A percentile compares a stretch with the other conserved stretches of the same genome.
phyloP scores from a whole-genome alignment of 257 asterid species.

The Apocynum venetum region DNA sequence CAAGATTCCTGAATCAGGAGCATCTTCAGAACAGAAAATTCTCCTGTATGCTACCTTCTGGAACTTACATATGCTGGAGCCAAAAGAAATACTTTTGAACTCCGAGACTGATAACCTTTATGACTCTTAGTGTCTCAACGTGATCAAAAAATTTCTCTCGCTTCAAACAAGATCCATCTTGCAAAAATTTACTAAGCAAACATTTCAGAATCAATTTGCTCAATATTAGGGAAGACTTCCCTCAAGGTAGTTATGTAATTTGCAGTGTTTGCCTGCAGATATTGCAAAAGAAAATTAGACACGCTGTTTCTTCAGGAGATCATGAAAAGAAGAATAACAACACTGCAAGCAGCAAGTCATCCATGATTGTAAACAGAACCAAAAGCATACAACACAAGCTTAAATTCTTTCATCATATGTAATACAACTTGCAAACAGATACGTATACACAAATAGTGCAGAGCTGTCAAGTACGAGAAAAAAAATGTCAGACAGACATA shows the following conservation, averaged over 20 bases:
- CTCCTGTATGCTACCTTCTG: neutral
- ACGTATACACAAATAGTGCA: neutral
- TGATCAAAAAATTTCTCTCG: conserved; percentile 2
- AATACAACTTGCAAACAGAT: neutral
- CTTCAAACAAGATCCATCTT: neutral
- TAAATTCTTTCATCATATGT: no score
- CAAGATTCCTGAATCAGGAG: neutral
- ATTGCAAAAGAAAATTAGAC: conserved; percentile 7
- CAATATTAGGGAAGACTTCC: conserved; percentile 61
- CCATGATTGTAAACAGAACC: neutral
- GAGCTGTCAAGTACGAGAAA: neutral
- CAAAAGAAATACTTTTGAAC: neutral
- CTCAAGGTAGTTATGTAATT: conserved; percentile 55
- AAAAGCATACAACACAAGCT: neutral
- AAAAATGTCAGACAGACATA: neutral
- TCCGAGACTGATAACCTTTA: neutral
- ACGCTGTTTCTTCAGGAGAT: neutral
- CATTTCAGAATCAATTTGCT: conserved; percentile 80
- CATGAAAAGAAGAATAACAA: neutral
- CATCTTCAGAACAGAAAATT: neutral
- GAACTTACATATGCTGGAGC: neutral
- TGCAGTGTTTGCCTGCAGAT: conserved; percentile 67
- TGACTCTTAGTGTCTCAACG: neutral
- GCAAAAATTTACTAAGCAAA: conserved; percentile 35
- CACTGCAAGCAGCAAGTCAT: neutral